Evolutionary conservation across 2,329 filamentous ascomycete genomes (phyloP).

Genomic region (Fonsecaea erecta): DNA sequence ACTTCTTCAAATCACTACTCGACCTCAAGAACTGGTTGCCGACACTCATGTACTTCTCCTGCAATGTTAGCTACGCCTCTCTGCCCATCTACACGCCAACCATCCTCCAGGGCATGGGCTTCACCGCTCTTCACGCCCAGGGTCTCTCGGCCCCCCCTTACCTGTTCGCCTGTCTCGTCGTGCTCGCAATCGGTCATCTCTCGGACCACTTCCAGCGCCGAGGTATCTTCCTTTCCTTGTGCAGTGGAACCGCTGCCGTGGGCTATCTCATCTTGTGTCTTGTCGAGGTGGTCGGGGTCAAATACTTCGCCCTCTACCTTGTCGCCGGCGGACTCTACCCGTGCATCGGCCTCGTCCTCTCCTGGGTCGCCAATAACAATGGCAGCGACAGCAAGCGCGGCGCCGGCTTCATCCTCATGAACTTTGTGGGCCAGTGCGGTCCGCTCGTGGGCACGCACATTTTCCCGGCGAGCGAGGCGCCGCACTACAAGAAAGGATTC

Average conservation of each 20-base stretch:
- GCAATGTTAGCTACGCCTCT: slow-evolving; percentile 68
- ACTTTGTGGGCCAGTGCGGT: slow-evolving; percentile 79
- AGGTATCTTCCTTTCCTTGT: slow-evolving; percentile 62
- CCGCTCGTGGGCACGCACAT: slow-evolving; percentile 70
- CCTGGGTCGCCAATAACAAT: slow-evolving; percentile 62
- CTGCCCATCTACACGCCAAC: slow-evolving; percentile 68
- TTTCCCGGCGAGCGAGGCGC: slow-evolving; percentile 63
- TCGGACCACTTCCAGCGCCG: slow-evolving; percentile 71
- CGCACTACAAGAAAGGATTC: slow-evolving; percentile 69
- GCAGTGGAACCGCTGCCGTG: slow-evolving; percentile 62
- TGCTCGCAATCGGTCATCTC: slow-evolving; percentile 70
- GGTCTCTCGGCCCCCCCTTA: slow-evolving; percentile 80
- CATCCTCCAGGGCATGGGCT: slow-evolving; percentile 29
- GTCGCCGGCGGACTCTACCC: slow-evolving; percentile 69
- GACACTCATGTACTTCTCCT: slow-evolving; percentile 61
- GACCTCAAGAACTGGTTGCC: slow-evolving; percentile 56
- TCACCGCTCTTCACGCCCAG: slow-evolving; percentile 56
- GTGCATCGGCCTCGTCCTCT: slow-evolving; percentile 71
- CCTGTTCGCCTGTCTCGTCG: slow-evolving; percentile 71
- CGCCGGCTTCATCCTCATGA: slow-evolving; percentile 62
- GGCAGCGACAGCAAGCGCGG: slow-evolving; percentile 33
- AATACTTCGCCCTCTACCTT: slow-evolving; percentile 60
- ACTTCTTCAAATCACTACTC: slow-evolving; percentile 44
- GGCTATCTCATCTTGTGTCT: slow-evolving; percentile 70
- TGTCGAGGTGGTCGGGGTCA: slow-evolving; percentile 54